Conservation (phyloP, 2,329 filamentous ascomycete species). For the Pseudogymnoascus sp. region DNA sequence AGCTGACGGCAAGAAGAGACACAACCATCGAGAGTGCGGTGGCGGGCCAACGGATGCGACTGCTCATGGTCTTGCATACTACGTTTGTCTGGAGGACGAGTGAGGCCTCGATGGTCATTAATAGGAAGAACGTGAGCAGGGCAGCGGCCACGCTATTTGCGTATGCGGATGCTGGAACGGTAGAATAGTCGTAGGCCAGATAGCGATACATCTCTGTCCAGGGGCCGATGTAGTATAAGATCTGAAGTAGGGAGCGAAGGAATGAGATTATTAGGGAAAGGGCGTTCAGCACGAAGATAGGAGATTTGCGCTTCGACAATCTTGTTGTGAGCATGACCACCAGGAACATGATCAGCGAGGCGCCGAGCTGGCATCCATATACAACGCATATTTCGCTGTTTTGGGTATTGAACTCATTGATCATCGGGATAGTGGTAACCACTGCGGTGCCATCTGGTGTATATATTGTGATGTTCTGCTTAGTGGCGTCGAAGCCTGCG, state of each 20-base stretch:
- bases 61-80: constrained; percentile 42
- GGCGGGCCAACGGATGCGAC: constrained; percentile 36
- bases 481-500: background rate
- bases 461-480: constrained; percentile 1
- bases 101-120: constrained; percentile 47
- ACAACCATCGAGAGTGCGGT: constrained; percentile 39
- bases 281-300: constrained; percentile 52
- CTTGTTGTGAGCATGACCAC: constrained; percentile 50
- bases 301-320: constrained; percentile 46
- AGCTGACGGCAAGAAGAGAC: constrained; percentile 41
- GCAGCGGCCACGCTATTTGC: constrained; percentile 39
- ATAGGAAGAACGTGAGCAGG: constrained; percentile 42
- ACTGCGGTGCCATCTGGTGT: background rate
- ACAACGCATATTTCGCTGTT: constrained; percentile 43
- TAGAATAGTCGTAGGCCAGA: constrained; percentile 38
- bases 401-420: background rate
- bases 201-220: constrained; percentile 43
- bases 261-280: constrained; percentile 46
- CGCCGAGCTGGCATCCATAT: constrained; percentile 51
- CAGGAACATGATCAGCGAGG: constrained; percentile 46
- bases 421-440: background rate
- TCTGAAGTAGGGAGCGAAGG: constrained; percentile 39
- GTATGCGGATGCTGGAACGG: constrained; percentile 34
- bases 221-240: constrained; percentile 41
- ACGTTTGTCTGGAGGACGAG: constrained; percentile 55